Evolutionary conservation across 192 early-diverging fungal species (phyloP).

Genomic region (Coemansia erecta): DNA sequence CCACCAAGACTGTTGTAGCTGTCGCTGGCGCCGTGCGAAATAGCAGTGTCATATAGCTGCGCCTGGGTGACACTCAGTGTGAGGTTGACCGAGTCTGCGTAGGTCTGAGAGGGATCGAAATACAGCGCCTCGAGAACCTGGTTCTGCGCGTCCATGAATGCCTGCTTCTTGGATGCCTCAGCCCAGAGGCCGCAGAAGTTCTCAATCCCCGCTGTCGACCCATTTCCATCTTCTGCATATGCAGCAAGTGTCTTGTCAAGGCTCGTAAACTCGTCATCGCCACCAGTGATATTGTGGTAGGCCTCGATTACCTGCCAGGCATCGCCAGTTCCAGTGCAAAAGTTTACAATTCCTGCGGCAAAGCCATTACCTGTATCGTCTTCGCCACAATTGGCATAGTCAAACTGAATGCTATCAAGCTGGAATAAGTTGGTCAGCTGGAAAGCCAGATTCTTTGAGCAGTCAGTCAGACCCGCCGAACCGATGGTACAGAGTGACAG

Average conservation of each 20-base stretch:
- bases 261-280: slow-evolving; percentile 3
- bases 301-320: slow-evolving; percentile 4
- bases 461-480: not conserved
- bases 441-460: slow-evolving; percentile 5
- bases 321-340: slow-evolving; percentile 8
- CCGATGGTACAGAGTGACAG: not conserved
- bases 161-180: not conserved
- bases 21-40: slow-evolving; percentile 1
- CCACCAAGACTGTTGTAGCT: slow-evolving; percentile 1
- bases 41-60: slow-evolving; percentile 10
- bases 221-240: slow-evolving; percentile 1
- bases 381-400: slow-evolving; percentile 7
- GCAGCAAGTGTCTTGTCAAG: not conserved
- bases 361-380: slow-evolving; percentile 8
- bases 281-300: not conserved
- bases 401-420: slow-evolving; percentile 1
- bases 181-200: not conserved
- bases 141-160: slow-evolving; percentile 7
- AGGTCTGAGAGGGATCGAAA: slow-evolving; percentile 4
- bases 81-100: not conserved
- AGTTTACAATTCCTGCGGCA: slow-evolving; percentile 3
- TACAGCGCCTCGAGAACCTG: slow-evolving; percentile 3
- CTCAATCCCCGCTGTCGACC: not conserved
- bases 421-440: slow-evolving; percentile 7
- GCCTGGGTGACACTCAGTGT: slow-evolving; percentile 3